Conservation (phyloP, 2,329 filamentous ascomycete species). For the Colletotrichum spaethianum region DNA sequence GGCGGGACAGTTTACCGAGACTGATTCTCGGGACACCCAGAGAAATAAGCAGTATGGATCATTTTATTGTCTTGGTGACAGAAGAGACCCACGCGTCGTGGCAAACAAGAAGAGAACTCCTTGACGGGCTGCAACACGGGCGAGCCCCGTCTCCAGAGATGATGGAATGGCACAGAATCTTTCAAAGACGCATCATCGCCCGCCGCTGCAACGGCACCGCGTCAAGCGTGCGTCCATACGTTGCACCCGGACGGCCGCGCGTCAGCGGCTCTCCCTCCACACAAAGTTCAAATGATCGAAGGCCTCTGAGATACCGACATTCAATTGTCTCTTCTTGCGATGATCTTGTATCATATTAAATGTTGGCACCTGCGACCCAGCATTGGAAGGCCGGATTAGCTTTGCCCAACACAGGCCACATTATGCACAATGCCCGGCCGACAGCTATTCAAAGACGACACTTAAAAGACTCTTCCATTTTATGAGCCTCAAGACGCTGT, state of each 20-base stretch:
- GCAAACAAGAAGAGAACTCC: neutral
- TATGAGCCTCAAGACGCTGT: slow-evolving; percentile 1
- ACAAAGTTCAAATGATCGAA: neutral
- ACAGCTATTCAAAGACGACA: neutral
- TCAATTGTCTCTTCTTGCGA: neutral
- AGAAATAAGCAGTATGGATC: neutral
- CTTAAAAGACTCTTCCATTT: neutral
- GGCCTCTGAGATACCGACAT: neutral
- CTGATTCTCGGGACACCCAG: neutral
- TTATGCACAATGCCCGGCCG: neutral
- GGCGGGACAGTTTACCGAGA: neutral
- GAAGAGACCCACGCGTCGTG: neutral
- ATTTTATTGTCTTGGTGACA: neutral
- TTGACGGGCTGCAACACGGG: neutral
- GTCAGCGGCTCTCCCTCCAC: neutral
- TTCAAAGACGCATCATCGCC: neutral
- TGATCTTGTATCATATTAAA: neutral
- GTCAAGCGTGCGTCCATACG: neutral
- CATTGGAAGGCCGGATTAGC: slow-evolving; percentile 6
- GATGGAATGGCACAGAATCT: neutral
- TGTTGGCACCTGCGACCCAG: neutral
- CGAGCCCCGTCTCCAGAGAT: too few species aligned
- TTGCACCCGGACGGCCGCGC: neutral
- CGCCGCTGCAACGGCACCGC: neutral
- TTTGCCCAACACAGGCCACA: neutral